phyloP scores from a whole-genome alignment of 2,329 filamentous ascomycete genomes.

The Madurella mycetomatis region DNA sequence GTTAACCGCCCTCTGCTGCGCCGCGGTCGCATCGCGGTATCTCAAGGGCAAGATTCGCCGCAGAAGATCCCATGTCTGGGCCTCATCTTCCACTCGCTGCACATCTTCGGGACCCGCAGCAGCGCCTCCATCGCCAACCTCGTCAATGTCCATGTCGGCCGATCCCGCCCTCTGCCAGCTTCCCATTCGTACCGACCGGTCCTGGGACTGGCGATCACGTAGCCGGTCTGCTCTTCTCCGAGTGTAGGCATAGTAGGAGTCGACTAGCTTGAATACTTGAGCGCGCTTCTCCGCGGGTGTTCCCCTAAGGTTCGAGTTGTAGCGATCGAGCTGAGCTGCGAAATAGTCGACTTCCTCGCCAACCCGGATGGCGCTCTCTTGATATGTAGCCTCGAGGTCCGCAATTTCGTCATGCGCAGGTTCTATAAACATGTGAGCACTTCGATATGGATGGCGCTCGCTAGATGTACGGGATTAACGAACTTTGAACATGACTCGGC shows the following conservation, averaged over 20 bases:
- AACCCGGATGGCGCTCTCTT: conserved; percentile 49
- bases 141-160: conserved; percentile 55
- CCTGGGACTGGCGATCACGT: conserved; percentile 38
- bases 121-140: conserved; percentile 34
- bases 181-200: conserved; percentile 29
- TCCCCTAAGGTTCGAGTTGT: conserved; percentile 50
- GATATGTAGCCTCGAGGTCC: conserved; percentile 31
- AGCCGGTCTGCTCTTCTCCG: conserved; percentile 41
- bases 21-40: conserved; percentile 46
- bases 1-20: conserved; percentile 20
- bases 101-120: conserved; percentile 40
- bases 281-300: conserved; percentile 53
- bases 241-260: conserved; percentile 59
- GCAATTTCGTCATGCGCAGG: conserved; percentile 26
- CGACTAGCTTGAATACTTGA: conserved; percentile 64
- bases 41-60: conserved; percentile 68
- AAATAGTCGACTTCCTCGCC: conserved; percentile 84
- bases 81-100: conserved; percentile 71
- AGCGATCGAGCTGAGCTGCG: conserved; percentile 75
- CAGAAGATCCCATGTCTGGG: conserved; percentile 86
- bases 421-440: conserved; percentile 6
- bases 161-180: conserved; percentile 38
- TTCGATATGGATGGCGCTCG: neutral
- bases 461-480: neutral
- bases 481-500: conserved; percentile 19